These are phyloP conservation scores for Ustilago crameri DNA, from an alignment of 1,284 basidiomycete genomes.

Conservation along the genomic window DNA sequence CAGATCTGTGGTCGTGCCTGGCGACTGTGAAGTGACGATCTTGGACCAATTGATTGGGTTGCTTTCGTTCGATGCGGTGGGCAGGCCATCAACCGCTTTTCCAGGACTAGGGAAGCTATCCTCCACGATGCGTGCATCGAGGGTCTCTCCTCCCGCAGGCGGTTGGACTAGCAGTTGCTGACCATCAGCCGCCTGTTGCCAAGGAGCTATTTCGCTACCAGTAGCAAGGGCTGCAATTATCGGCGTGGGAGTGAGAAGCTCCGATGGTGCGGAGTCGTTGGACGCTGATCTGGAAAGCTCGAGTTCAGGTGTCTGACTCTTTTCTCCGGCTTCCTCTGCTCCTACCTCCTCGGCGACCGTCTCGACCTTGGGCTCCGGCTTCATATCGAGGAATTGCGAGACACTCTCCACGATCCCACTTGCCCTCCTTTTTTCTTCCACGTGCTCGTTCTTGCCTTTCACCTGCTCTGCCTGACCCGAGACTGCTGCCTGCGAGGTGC, in stretches of 20 bases:
- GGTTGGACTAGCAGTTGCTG: neutral
- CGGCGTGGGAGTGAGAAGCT: conserved; percentile 8
- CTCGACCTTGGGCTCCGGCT: neutral
- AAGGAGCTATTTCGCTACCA: conserved; percentile 2
- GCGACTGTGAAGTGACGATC: conserved; percentile 6
- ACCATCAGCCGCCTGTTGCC: conserved; percentile 8
- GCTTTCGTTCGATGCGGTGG: conserved; percentile 10
- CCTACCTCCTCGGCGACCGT: neutral
- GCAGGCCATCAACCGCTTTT: conserved; percentile 27
- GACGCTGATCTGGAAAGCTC: neutral
- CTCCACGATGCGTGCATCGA: too few species aligned
- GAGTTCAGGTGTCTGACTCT: neutral
- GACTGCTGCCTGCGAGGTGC: conserved; percentile 5
- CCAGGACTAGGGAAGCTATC: neutral
- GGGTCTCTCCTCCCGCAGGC: too few species aligned
- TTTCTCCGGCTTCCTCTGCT: neutral
- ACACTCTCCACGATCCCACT: conserved; percentile 1
- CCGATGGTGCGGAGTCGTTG: neutral
- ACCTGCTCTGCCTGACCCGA: neutral
- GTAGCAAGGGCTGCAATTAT: conserved; percentile 13
- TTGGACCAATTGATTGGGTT: conserved; percentile 33
- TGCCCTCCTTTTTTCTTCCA: neutral
- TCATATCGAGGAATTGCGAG: conserved; percentile 4
- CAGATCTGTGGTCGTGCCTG: neutral
- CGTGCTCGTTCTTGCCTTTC: neutral